Percentiles rank a stretch among this genome's conserved stretches.
Evolutionary conservation across 768 basidiomycete species (phyloP).

Genomic region (Hygrophorus pudorinus): DNA sequence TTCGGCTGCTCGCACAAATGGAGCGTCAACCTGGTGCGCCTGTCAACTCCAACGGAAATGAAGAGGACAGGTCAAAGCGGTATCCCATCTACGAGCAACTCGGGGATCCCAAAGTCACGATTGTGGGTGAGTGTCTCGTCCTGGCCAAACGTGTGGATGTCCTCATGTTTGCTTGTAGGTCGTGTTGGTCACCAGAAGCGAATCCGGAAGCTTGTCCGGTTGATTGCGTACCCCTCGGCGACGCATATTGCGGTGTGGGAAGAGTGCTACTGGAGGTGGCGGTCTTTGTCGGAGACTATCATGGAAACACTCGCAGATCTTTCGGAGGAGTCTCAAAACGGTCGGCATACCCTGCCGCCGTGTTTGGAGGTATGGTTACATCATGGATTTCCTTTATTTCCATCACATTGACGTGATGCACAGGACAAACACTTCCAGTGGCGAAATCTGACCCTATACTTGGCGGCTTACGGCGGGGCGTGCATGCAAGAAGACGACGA

Average conservation of each 20-base stretch:
- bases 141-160: not conserved
- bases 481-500: constrained; percentile 48
- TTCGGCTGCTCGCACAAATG: constrained; percentile 58
- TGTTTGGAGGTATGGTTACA: constrained; percentile 1
- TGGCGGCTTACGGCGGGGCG: constrained; percentile 64
- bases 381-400: not conserved
- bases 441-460: constrained; percentile 75
- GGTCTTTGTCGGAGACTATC: constrained; percentile 48
- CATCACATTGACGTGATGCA: constrained; percentile 1
- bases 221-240: constrained; percentile 51
- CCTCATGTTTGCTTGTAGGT: constrained; percentile 29
- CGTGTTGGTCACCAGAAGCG: constrained; percentile 76
- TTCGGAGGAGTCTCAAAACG: constrained; percentile 20
- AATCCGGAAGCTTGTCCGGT: constrained; percentile 58
- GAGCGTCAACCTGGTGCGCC: constrained; percentile 56
- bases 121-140: constrained; percentile 47
- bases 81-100: constrained; percentile 70
- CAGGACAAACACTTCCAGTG: constrained; percentile 74
- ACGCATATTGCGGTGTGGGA: constrained; percentile 76
- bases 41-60: constrained; percentile 34
- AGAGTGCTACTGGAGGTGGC: constrained; percentile 75
- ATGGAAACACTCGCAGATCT: constrained; percentile 27
- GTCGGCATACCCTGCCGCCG: constrained; percentile 7
- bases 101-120: constrained; percentile 61
- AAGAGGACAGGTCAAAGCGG: constrained; percentile 58